Evolutionary conservation across 345 rosid species (phyloP), one percentile per base, ranked within the genome.

Genomic region (Barbarea vulgaris): DNA sequence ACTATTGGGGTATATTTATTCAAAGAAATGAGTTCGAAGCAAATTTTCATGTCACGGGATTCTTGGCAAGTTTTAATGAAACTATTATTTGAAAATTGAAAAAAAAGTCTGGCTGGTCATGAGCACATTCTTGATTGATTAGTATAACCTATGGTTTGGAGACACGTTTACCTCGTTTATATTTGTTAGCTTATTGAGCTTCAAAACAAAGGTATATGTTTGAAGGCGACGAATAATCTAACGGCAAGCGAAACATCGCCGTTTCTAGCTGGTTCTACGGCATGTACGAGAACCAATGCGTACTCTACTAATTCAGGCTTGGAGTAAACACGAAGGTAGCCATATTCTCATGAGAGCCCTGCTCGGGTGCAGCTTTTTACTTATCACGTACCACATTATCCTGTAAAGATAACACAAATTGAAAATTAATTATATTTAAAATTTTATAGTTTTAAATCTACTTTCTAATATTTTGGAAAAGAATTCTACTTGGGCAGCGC

Each of bases 221-320:
- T 37, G 62, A 75, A 75, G 73, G 68, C 55, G 62, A 75, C 69
- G 34, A 67, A 51, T n/a, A 67, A 67, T 9, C 79, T 51, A 67
- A 75, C 69, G 47, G 69, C 22, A 51, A 36, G 4, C 27, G 9
- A 67, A 39, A 67, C 62, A 61, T 75, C 79, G 36, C 27, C 67
- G 59, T 67, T 58, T 59, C 6, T 1, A 9, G 25, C 14, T 1
- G 5, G 33, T 8, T 59, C 46, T 37, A 50, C 27, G 53, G 33
- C 57, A 64, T 64, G 59, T 54, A 64, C 18, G 39, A 57, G 22
- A 75, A 36, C 44, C 61, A 58, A 48, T 75, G 67, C 53, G 9
- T 67, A 58, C 68, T 66, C 28, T 37, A 55, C 27, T 36, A 18
- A 6, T 19, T 18, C 50, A 48, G 25, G 67, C 51, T 75, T 74